These are phyloP conservation scores for Taphrina communis DNA, from an alignment of 1,139 yeast genomes.

Conservation along the genomic window DNA sequence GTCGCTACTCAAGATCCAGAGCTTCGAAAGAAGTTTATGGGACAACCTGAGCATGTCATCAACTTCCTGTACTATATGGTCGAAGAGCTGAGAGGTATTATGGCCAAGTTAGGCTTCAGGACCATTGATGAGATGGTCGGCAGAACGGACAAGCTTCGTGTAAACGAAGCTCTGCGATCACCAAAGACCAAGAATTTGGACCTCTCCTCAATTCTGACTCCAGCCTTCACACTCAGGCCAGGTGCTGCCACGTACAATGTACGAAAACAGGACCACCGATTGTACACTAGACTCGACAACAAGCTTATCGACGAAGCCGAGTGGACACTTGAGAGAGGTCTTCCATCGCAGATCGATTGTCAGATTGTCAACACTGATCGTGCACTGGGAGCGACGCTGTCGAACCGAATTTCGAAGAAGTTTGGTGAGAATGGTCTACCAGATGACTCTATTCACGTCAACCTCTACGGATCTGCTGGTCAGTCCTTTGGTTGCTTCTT, in stretches of 20 bases:
- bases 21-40: conserved; percentile 86
- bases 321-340: conserved; percentile 86
- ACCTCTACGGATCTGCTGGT: conserved; percentile 92
- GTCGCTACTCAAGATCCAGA: conserved; percentile 98
- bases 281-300: conserved; percentile 92
- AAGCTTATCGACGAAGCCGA: conserved; percentile 95
- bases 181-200: conserved; percentile 92
- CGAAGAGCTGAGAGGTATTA: conserved; percentile 85
- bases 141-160: conserved; percentile 85
- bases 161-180: conserved; percentile 82
- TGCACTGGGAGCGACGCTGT: conserved; percentile 90
- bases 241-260: conserved; percentile 94
- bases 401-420: conserved; percentile 88
- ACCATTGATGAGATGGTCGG: conserved; percentile 98
- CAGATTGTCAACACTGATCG: conserved; percentile 95
- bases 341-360: conserved; percentile 92
- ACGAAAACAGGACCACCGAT: conserved; percentile 90
- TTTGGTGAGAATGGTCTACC: conserved; percentile 95
- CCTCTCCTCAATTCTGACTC: conserved; percentile 89
- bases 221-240: conserved; percentile 96
- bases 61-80: conserved; percentile 95
- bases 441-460: conserved; percentile 92
- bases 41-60: conserved; percentile 98
- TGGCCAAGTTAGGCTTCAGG: conserved; percentile 95
- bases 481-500: conserved; percentile 98